A percentile compares a stretch with the other conserved stretches of the same genome.
phyloP scores from a whole-genome alignment of 108 stramenopile genomes.

The Skeletonema potamos region DNA sequence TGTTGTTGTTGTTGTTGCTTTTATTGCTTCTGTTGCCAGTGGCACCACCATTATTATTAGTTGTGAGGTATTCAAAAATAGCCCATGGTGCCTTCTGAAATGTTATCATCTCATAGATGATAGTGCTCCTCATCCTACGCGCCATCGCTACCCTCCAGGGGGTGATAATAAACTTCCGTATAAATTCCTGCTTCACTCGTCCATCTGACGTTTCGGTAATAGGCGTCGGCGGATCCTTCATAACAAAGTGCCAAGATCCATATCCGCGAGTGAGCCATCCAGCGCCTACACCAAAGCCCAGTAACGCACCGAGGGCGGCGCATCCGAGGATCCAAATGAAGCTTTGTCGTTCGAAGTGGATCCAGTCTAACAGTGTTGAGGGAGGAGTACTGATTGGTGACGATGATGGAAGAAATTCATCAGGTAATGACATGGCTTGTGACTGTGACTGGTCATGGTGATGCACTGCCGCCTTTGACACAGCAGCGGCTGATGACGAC shows the following conservation, averaged over 20 bases:
- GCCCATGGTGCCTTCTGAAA: slow-evolving; percentile 6
- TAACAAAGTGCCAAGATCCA: slow-evolving; percentile 20
- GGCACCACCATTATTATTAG: not conserved
- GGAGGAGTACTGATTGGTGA: not conserved
- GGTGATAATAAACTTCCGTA: slow-evolving; percentile 7
- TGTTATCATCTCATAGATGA: slow-evolving; percentile 27
- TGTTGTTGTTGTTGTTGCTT: not conserved
- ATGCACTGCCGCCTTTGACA: not conserved
- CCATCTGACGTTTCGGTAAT: not conserved
- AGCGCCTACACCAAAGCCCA: slow-evolving; percentile 67
- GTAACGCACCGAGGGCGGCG: slow-evolving; percentile 46
- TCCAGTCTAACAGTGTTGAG: slow-evolving; percentile 28
- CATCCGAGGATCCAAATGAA: slow-evolving; percentile 57
- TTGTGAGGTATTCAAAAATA: not conserved
- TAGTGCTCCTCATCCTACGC: slow-evolving; percentile 31
- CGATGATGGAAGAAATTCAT: not conserved
- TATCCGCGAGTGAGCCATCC: slow-evolving; percentile 56
- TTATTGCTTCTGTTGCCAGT: no score
- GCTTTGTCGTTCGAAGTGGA: slow-evolving; percentile 53
- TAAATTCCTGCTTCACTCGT: not conserved
- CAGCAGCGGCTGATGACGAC: not conserved
- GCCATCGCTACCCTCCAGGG: slow-evolving; percentile 62
- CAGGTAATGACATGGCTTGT: not conserved
- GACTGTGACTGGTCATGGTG: not conserved
- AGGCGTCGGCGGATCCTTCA: not conserved